These are phyloP conservation scores for Termitomyces sp. DNA, from an alignment of 768 basidiomycete genomes.

Conservation along the genomic window DNA sequence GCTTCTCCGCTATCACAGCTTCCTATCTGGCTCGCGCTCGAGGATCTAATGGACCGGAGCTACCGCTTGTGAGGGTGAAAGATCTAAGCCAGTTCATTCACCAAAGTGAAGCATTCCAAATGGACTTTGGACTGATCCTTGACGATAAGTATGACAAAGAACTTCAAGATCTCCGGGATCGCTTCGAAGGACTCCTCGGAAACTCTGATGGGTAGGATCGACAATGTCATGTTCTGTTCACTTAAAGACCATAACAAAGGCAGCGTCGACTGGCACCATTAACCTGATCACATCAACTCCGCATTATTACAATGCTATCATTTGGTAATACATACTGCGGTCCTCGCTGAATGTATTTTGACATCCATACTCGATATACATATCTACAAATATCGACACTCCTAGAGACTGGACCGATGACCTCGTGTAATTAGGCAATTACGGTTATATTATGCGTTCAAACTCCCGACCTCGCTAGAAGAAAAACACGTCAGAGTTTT, in stretches of 20 bases:
- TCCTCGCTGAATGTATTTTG: not conserved
- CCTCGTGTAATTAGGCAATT: not conserved
- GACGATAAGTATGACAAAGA: conserved; percentile 34
- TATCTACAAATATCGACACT: not conserved
- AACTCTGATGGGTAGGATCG: conserved; percentile 31
- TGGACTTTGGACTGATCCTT: conserved; percentile 51
- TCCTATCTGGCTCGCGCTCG: conserved; percentile 70
- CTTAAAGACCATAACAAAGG: conserved; percentile 3
- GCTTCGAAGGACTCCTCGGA: conserved; percentile 49
- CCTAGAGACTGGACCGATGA: too few relatives aligned
- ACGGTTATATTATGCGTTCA: not conserved
- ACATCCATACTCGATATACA: not conserved
- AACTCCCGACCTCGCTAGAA: not conserved
- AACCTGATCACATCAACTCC: conserved; percentile 7
- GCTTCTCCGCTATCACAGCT: conserved; percentile 63
- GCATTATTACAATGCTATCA: not conserved
- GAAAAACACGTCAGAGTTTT: not conserved
- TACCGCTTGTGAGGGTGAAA: conserved; percentile 51
- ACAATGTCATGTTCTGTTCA: not conserved
- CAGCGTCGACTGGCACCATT: conserved; percentile 19
- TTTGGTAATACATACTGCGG: not conserved
- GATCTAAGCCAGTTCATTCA: conserved; percentile 69
- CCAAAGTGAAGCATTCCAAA: conserved; percentile 51
- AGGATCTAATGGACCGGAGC: conserved; percentile 68
- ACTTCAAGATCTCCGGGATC: conserved; percentile 31